Conservation (phyloP, 2,329 filamentous ascomycete genomes). For the Pochonia chlamydosporia region DNA sequence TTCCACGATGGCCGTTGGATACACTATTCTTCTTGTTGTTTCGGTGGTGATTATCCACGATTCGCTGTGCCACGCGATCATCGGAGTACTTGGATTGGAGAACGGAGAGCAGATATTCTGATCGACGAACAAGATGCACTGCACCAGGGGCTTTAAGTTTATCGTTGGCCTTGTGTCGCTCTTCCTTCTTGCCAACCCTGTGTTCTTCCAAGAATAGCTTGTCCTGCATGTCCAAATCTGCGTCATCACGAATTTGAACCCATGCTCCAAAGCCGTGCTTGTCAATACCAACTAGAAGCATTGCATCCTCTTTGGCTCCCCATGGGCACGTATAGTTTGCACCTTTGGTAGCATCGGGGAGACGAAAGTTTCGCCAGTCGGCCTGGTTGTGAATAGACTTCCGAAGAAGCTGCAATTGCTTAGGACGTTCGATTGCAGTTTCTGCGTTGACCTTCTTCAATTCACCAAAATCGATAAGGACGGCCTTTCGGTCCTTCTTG, state of each 20-base stretch:
- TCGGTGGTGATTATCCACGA: conserved; percentile 87
- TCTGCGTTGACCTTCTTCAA: conserved; percentile 95
- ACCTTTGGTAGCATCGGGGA: conserved; percentile 86
- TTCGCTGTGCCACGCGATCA: conserved; percentile 68
- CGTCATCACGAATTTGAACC: conserved; percentile 88
- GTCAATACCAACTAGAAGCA: conserved; percentile 91
- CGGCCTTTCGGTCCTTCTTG: conserved; percentile 96
- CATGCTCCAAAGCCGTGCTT: conserved; percentile 94
- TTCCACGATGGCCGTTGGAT: conserved; percentile 54
- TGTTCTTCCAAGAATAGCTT: conserved; percentile 98
- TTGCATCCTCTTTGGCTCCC: conserved; percentile 91
- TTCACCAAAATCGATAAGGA: conserved; percentile 88
- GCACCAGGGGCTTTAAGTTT: conserved; percentile 91
- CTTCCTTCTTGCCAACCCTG: conserved; percentile 95
- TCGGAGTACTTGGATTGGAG: conserved; percentile 78
- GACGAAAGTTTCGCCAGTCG: conserved; percentile 75
- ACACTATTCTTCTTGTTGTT: conserved; percentile 76
- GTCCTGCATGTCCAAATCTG: conserved; percentile 75
- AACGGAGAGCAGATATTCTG: conserved; percentile 93
- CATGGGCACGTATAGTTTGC: conserved; percentile 88
- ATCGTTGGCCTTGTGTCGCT: conserved; percentile 71
- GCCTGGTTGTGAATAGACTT: conserved; percentile 60
- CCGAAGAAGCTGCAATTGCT: conserved; percentile 79
- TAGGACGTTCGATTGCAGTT: conserved; percentile 85
- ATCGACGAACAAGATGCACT: conserved; percentile 89